Evolutionary conservation across 2,329 filamentous ascomycete genomes (phyloP), one percentile per base, ranked within the genome.

Genomic region (Grosmannia serpens): DNA sequence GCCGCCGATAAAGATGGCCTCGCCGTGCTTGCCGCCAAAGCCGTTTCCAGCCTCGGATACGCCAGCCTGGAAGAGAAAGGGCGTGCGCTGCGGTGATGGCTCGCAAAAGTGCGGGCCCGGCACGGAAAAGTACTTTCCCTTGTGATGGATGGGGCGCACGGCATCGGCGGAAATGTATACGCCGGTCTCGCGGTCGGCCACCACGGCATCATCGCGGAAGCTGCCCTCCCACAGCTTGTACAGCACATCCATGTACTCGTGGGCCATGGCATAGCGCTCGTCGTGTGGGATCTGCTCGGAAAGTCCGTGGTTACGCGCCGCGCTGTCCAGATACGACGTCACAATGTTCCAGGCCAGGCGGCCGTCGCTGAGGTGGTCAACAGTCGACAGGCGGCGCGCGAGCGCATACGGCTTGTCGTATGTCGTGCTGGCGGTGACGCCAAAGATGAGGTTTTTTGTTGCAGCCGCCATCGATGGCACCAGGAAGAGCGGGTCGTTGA

Each of bases 31-130:
- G 26, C 58, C 59, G 13, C 57, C 64, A 55, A 66, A 66, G 10
- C 54, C 58, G n/a, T 57, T 61, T n/a, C 64, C 64, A 2, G 65
- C 62, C 44, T 50, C 31, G 3, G 63, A 65, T 17, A 59, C 60
- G 24, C 64, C 64, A 10, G 64, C 63, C 56, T 66, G 64, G 27
- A 66, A 63, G 53, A 66, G 57, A 1, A 66, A 56, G 4, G 64
- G 65, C 22, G 64, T 65, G 38, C 60, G 60, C 55, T 61, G 59
- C 26, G 56, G 59, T 27, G 53, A 53, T 1, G 59, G 59, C 22
- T 60, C 53, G 41, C 20, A 24, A 11, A 51, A 46, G 49, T 57
- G 56, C 20, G 54, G 35, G 2, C 59, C 50, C 4, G 53, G 49
- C 31, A 51, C 49, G 1, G 20, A 22, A 56, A 53, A 59, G 20